These are phyloP conservation scores for Mesembryanthemum crystallinum DNA, from an alignment of 148 eudicot species.

Conservation along the genomic window DNA sequence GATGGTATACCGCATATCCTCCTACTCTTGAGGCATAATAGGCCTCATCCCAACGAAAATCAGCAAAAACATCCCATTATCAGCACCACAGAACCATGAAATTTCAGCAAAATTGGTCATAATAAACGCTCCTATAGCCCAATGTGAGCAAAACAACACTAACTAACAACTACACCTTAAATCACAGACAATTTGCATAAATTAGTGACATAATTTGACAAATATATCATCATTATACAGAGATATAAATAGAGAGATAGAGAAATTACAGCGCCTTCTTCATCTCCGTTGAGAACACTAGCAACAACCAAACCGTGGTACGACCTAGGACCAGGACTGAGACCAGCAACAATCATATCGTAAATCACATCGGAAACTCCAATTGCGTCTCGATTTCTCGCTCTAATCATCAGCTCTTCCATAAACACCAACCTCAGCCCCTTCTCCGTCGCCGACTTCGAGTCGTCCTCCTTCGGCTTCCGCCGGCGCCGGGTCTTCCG, in stretches of 20 bases:
- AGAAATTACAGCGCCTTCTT: conserved; percentile 60
- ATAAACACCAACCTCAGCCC: conserved; percentile 64
- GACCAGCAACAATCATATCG: conserved; percentile 89
- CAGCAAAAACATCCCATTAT: not conserved
- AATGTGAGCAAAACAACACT: not conserved
- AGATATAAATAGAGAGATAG: not conserved
- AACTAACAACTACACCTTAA: too few species aligned
- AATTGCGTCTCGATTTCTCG: conserved; percentile 43
- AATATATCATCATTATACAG: not conserved
- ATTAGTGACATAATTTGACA: not conserved
- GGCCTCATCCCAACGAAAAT: not conserved
- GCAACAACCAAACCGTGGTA: conserved; percentile 79
- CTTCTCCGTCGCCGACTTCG: conserved; percentile 46
- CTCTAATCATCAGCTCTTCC: conserved; percentile 79
- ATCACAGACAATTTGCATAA: not conserved
- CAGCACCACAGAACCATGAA: not conserved
- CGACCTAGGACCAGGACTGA: conserved; percentile 77
- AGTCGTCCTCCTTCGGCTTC: conserved; percentile 37
- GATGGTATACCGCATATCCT: too few species aligned
- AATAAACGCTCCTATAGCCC: not conserved
- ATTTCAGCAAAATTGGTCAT: not conserved
- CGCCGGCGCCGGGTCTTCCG: conserved; percentile 28
- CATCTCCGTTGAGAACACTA: conserved; percentile 55
- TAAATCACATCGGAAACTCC: conserved; percentile 78
- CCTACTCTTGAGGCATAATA: not conserved